Evolutionary conservation across 2,329 filamentous ascomycete genomes (phyloP), one percentile per base, ranked within the genome.

Genomic region (Zymoseptoria tritici): DNA sequence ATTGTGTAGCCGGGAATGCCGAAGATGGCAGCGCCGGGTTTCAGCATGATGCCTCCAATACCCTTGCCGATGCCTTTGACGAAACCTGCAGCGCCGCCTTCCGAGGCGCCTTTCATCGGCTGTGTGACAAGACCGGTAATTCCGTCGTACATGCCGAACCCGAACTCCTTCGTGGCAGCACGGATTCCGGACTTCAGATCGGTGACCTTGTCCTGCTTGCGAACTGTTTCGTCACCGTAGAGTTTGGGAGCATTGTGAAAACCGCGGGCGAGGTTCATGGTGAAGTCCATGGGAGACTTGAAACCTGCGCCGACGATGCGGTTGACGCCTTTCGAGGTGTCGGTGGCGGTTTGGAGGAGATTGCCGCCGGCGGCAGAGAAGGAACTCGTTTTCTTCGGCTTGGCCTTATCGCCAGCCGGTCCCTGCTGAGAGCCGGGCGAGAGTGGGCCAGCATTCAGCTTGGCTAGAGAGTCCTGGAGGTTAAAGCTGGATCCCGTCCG

Each of bases 201-300:
- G 0, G 89, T 91, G 4, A 96, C 89, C 66, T 90, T 90, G 60
- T 91, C 88, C 0, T 83, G 78, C n/a, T 88, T 87, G 8, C 90
- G 82, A 0, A 96, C 85, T 1, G 86, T 92, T 1, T 90, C 85
- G 68, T 96, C 91, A 50, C 91, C 89, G 70, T 96, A 96, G 0
- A 96, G 78, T 66, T 84, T 87, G 0, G 92, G 91, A 5, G 89
- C 87, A 67, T 96, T 96, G 70, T 93, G 88, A 71, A 96, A 95
- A 0, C 92, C 92, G 72, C 88, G 89, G 0, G 91, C 87, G 29
- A 96, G 75, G 1, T 88, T 88, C 55, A 96, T 77, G 21, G 89
- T 90, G 66, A 96, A 89, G 72, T 96, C 91, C 81, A 95, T 87
- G 0, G 92, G 92, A 0, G 87, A 87, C 69, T 89, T 89, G 62